Evolutionary conservation across 1,284 basidiomycete species (phyloP).

Genomic region (Takashimella tepidaria): DNA sequence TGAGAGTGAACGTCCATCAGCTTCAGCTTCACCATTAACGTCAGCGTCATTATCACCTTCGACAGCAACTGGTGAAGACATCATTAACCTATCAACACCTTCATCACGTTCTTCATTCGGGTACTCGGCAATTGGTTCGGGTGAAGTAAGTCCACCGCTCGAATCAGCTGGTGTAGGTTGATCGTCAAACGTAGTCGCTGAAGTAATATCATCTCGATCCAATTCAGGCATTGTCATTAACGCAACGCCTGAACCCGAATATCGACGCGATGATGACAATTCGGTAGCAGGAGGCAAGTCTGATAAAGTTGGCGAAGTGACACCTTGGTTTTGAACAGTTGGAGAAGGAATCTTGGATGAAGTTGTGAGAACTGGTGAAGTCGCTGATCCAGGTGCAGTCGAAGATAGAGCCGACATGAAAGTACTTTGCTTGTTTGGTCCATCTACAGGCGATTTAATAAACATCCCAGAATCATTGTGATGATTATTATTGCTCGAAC

Average conservation of each 20-base stretch:
- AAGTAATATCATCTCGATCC: constrained; percentile 14
- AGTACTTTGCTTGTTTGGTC: constrained; percentile 19
- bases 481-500: no score
- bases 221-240: constrained; percentile 2
- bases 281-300: constrained; percentile 12
- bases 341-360: background rate
- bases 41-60: background rate
- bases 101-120: constrained; percentile 11
- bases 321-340: background rate
- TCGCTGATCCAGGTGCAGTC: constrained; percentile 20
- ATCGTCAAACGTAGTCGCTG: constrained; percentile 36
- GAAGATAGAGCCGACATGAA: constrained; percentile 36
- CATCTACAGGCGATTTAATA: constrained; percentile 36
- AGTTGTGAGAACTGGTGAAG: background rate
- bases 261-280: background rate
- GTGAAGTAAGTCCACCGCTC: constrained; percentile 27
- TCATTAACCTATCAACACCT: background rate
- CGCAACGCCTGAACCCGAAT: background rate
- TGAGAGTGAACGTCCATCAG: constrained; percentile 32
- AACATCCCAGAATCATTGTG: constrained; percentile 29
- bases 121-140: constrained; percentile 18
- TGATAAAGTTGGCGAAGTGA: constrained; percentile 1
- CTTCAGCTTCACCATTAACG: constrained; percentile 12
- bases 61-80: background rate
- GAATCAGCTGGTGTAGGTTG: constrained; percentile 35